A percentile compares a stretch with the other conserved stretches of the same genome.
Conservation (phyloP, 768 basidiomycete species). For the Suillus brevipes region DNA sequence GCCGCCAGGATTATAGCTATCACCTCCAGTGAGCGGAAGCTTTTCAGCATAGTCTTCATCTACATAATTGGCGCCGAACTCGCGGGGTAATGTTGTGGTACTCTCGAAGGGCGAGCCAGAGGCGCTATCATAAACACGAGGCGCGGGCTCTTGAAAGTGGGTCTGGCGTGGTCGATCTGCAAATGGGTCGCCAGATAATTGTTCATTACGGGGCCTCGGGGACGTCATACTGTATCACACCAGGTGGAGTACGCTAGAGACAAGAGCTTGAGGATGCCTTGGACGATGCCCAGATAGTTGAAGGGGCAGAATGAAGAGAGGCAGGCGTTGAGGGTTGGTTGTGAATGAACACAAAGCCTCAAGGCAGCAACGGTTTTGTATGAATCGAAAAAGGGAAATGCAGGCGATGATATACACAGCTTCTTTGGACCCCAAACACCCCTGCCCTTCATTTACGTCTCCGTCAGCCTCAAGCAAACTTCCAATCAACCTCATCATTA, state of each 20-base stretch:
- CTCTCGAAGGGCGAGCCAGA: constrained; percentile 56
- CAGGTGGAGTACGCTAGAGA: neutral
- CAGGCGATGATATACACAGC: constrained; percentile 38
- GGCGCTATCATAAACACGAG: constrained; percentile 41
- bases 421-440: constrained; percentile 32
- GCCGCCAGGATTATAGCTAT: constrained; percentile 51
- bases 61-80: constrained; percentile 49
- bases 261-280: constrained; percentile 6
- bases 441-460: constrained; percentile 2
- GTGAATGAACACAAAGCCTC: constrained; percentile 20
- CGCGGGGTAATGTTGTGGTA: constrained; percentile 52
- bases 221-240: constrained; percentile 25
- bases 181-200: constrained; percentile 65
- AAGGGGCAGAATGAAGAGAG: constrained; percentile 11
- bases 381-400: constrained; percentile 21
- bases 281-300: constrained; percentile 14
- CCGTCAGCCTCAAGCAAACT: neutral
- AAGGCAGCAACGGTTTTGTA: constrained; percentile 26
- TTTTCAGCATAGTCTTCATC: constrained; percentile 80
- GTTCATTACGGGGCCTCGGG: constrained; percentile 30
- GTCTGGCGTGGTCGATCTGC: constrained; percentile 63
- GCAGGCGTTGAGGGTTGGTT: constrained; percentile 24
- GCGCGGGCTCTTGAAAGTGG: constrained; percentile 59
- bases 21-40: constrained; percentile 65
- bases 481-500: neutral